phyloP scores from a whole-genome alignment of 768 basidiomycete species.

The Amanita pseudoporphyria region DNA sequence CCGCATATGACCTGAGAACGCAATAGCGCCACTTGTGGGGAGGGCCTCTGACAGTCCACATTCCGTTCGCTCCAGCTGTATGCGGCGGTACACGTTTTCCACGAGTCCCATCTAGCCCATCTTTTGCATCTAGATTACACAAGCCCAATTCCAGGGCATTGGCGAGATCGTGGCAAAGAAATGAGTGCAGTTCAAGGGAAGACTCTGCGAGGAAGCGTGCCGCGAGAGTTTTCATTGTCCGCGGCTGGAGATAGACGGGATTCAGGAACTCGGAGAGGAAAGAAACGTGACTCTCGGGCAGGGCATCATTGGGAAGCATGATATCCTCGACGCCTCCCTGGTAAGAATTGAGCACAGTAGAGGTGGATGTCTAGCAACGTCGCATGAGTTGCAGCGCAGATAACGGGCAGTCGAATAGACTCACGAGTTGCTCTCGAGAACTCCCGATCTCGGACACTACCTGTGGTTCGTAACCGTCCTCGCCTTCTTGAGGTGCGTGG shows the following conservation, averaged over 20 bases:
- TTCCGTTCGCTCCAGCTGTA: slow-evolving; percentile 44
- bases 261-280: slow-evolving; percentile 85
- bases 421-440: slow-evolving; percentile 87
- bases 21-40: slow-evolving; percentile 95
- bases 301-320: slow-evolving; percentile 21
- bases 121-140: slow-evolving; percentile 49
- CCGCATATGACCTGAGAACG: slow-evolving; percentile 36
- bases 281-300: slow-evolving; percentile 44
- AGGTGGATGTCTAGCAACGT: slow-evolving; percentile 44
- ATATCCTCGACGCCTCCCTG: slow-evolving; percentile 27
- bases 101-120: slow-evolving; percentile 52
- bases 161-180: slow-evolving; percentile 66
- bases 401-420: slow-evolving; percentile 23
- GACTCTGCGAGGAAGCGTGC: slow-evolving; percentile 79
- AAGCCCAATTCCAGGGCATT: slow-evolving; percentile 56
- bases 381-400: slow-evolving; percentile 1
- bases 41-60: slow-evolving; percentile 75
- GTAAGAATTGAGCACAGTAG: slow-evolving; percentile 50
- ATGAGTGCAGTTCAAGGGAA: slow-evolving; percentile 80
- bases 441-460: slow-evolving; percentile 46
- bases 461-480: slow-evolving; percentile 72
- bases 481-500: slow-evolving; percentile 84
- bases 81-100: slow-evolving; percentile 54
- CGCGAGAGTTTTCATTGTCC: slow-evolving; percentile 73
- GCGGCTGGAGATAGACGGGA: slow-evolving; percentile 79